Percentiles rank a stretch among this genome's conserved stretches.
These are phyloP conservation scores for Pleurotus eryngii DNA, from an alignment of 768 basidiomycete species.

Conservation along the genomic window DNA sequence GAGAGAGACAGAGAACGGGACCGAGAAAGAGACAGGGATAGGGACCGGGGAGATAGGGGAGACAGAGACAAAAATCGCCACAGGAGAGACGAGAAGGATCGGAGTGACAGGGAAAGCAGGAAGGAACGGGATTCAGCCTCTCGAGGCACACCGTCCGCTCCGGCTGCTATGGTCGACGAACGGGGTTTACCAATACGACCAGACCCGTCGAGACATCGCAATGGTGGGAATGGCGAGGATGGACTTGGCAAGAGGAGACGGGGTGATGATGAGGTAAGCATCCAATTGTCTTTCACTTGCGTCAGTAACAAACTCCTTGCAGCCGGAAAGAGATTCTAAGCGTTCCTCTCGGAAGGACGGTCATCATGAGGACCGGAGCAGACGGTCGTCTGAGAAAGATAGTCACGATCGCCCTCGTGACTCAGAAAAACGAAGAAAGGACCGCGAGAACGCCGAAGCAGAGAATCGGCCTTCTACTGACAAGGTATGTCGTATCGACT, in stretches of 20 bases:
- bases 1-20: slow-evolving; percentile 52
- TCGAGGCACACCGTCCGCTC: slow-evolving; percentile 30
- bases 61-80: slow-evolving; percentile 52
- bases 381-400: slow-evolving; percentile 68
- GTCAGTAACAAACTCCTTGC: slow-evolving; percentile 12
- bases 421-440: slow-evolving; percentile 63
- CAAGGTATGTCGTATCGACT: slow-evolving; percentile 44
- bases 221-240: slow-evolving; percentile 51
- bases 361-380: slow-evolving; percentile 71
- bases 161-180: slow-evolving; percentile 40
- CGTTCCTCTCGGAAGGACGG: slow-evolving; percentile 77
- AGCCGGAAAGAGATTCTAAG: slow-evolving; percentile 77
- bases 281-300: background rate
- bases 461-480: slow-evolving; percentile 51
- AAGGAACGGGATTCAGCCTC: slow-evolving; percentile 56
- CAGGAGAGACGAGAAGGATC: slow-evolving; percentile 59
- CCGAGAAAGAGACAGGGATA: slow-evolving; percentile 43
- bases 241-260: slow-evolving; percentile 71
- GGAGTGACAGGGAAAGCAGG: slow-evolving; percentile 52
- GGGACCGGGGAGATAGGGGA: slow-evolving; percentile 36
- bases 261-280: slow-evolving; percentile 53
- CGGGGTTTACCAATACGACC: slow-evolving; percentile 56
- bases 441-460: slow-evolving; percentile 53
- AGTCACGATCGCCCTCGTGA: slow-evolving; percentile 64
- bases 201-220: slow-evolving; percentile 56